These are phyloP conservation scores for Lachnellula suecica DNA, from an alignment of 2,329 filamentous ascomycete species.

Conservation along the genomic window DNA sequence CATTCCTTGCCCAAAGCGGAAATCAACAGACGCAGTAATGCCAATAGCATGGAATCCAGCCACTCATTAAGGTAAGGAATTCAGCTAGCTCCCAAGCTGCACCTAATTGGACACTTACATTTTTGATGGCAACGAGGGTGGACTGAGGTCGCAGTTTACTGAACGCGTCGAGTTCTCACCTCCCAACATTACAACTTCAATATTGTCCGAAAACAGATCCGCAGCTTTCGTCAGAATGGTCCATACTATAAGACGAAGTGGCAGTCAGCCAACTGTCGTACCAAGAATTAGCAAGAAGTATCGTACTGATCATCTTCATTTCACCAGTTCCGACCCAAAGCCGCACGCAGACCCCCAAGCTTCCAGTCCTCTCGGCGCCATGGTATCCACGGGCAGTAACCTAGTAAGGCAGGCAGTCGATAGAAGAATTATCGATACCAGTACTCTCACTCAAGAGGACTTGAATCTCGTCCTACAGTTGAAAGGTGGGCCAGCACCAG, in stretches of 20 bases:
- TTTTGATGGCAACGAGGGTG: too few species aligned
- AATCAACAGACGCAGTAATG: constrained; percentile 11
- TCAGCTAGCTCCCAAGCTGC: too few species aligned
- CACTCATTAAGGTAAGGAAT: not conserved
- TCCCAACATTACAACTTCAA: constrained; percentile 7
- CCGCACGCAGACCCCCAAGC: not conserved
- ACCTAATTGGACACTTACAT: too few species aligned
- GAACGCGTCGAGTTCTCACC: not conserved
- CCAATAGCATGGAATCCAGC: not conserved
- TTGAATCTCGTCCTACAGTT: not conserved
- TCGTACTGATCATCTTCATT: too few species aligned
- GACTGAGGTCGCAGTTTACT: too few species aligned
- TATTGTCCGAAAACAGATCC: not conserved
- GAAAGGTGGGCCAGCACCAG: not conserved
- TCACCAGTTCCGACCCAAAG: too few species aligned
- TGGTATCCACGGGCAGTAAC: not conserved
- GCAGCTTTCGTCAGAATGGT: not conserved
- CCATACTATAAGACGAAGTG: not conserved
- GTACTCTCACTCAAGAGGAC: not conserved
- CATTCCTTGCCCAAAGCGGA: constrained; percentile 8
- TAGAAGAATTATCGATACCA: too few species aligned
- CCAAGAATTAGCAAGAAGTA: not conserved
- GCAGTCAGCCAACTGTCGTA: not conserved
- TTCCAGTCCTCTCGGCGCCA: not conserved
- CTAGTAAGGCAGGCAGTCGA: too few species aligned